Base-by-base conservation (phyloP, 805 yeast genomes). In the Pichia nanzhaoensis region DNA sequence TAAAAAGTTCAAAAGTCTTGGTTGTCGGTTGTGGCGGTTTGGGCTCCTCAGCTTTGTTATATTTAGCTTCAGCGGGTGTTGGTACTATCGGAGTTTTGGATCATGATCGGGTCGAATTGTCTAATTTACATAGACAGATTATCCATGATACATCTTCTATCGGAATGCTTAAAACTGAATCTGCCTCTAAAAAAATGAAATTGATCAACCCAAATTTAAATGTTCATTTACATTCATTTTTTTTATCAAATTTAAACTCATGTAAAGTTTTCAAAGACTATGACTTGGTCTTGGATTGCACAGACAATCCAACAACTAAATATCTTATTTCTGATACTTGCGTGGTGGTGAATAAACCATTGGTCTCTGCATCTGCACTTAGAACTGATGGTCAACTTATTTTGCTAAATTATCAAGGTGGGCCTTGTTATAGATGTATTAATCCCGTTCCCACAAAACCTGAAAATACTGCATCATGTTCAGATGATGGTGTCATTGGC, bases 1-100 rank as follows among this genome's bases (percentile, higher is more conserved):
- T 93, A 39, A 81, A 80, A 51, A 52, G 61, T 0, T 47, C 91
- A 2, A 75, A 69, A 42, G 75, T 90, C 0, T 63, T 91, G 21
- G 90, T 93, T 0, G 73, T 93, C 7, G 99, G 99, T 1, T 97
- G 97, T 1, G 99, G 99, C 10, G 99, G 99, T 0, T 69, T 93
- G 6, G 98, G 99, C 0, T 83, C 95, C 53, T 97, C 99, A 0
- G 95, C 95, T 0, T 62, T 91, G 40, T 70, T 85, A 36, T 93
- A 93, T 58, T 64, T 93, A 2, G 80, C 82, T 0, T 96, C 95
- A 0, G 84, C 95, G 0, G 99, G 99, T 4, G 67, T 91, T 3
- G 98, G 95, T 1, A 61, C 66, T 2, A 70, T 93, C 19, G 96
- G 96, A 3, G 84, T 93, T 14, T 82, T 89, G 1, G 99, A 93